Conservation (phyloP, 202 grass and related monocot genomes). For the Setaria viridis region DNA sequence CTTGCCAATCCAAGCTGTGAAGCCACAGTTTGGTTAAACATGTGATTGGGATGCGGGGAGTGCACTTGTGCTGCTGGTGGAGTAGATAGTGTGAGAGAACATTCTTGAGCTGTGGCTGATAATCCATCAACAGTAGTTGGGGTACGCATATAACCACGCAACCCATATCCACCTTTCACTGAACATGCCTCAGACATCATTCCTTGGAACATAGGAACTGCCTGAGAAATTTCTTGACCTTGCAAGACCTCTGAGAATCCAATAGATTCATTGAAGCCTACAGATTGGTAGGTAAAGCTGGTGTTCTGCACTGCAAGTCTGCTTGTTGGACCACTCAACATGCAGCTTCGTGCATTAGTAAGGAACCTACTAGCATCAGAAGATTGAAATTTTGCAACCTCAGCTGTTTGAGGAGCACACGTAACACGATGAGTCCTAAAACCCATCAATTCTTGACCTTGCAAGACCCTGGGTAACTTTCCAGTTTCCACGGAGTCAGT, state of each 20-base stretch:
- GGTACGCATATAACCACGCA: slow-evolving; percentile 38
- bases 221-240: slow-evolving; percentile 96
- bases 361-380: slow-evolving; percentile 48
- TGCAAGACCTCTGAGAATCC: slow-evolving; percentile 98
- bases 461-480: slow-evolving; percentile 99
- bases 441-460: slow-evolving; percentile 99
- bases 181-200: slow-evolving; percentile 46
- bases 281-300: slow-evolving; percentile 65
- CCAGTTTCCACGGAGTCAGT: slow-evolving; percentile 74
- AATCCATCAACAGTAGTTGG: slow-evolving; percentile 49
- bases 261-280: slow-evolving; percentile 85
- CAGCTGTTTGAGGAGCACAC: slow-evolving; percentile 51
- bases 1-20: slow-evolving; percentile 34
- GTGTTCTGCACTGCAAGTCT: slow-evolving; percentile 47
- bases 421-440: slow-evolving; percentile 57
- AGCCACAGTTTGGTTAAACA: slow-evolving; percentile 53
- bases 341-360: slow-evolving; percentile 44
- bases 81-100: slow-evolving; percentile 52
- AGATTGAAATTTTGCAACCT: slow-evolving; percentile 49
- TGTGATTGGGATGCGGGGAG: slow-evolving; percentile 54
- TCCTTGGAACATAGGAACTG: slow-evolving; percentile 59
- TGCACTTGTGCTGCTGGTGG: slow-evolving; percentile 45
- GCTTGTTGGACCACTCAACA: slow-evolving; percentile 52
- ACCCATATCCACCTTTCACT: slow-evolving; percentile 32
- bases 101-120: slow-evolving; percentile 53